Conservation (phyloP, 108 stramenopile species). For the Craspedostauros australis region DNA sequence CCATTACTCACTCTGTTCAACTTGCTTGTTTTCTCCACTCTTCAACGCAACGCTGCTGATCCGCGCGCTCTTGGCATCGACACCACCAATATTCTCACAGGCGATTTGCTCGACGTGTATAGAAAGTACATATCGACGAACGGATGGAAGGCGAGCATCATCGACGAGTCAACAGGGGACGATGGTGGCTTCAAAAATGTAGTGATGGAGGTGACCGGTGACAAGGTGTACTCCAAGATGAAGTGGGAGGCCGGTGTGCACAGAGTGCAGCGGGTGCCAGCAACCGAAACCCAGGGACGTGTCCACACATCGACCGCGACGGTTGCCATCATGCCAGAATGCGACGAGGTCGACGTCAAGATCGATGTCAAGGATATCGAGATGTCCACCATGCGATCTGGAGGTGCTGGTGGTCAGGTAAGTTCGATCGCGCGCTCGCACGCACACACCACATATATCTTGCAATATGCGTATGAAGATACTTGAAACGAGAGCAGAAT, state of each 20-base stretch:
- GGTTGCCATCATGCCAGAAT: conserved; percentile 90
- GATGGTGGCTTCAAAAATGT: conserved; percentile 92
- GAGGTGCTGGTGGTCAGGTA: conserved; percentile 93
- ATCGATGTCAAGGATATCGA: conserved; percentile 86
- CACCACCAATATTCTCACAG: conserved; percentile 8
- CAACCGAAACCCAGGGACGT: conserved; percentile 86
- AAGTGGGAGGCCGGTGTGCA: conserved; percentile 98
- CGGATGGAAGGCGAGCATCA: conserved; percentile 79
- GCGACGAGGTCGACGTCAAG: conserved; percentile 76
- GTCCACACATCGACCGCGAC: conserved; percentile 95
- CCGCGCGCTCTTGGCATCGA: no score
- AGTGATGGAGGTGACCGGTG: conserved; percentile 78
- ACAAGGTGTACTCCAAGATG: conserved; percentile 79
- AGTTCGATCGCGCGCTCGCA: no score
- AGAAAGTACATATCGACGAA: conserved; percentile 63
- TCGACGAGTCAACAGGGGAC: conserved; percentile 74
- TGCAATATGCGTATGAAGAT: no score
- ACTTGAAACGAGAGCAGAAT: no score
- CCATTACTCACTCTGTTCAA: no score
- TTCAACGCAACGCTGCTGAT: no score
- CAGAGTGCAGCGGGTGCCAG: conserved; percentile 97
- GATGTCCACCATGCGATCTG: conserved; percentile 84
- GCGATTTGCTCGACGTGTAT: conserved; percentile 90
- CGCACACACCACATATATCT: no score
- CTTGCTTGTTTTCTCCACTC: no score